Conservation (phyloP, 805 yeast genomes). For the Limtongia smithiae region DNA sequence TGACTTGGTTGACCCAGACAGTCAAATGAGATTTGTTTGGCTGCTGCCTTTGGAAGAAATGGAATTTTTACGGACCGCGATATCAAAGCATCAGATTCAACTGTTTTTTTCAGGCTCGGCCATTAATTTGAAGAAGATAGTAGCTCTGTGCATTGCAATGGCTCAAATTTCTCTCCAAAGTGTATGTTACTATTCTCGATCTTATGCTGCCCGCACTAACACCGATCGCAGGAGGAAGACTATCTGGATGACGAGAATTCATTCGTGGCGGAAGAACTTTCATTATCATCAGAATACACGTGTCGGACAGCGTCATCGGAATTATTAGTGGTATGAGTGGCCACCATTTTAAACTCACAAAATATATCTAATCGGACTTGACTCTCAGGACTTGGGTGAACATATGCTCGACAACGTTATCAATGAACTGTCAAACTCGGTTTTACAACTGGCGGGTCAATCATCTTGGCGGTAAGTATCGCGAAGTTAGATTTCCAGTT, state of each 20-base stretch:
- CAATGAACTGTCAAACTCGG: no score
- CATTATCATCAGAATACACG: conserved; percentile 52
- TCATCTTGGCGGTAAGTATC: no score
- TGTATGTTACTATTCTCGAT: neutral
- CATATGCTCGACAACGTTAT: neutral
- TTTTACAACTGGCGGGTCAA: no score
- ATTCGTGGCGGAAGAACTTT: conserved; percentile 72
- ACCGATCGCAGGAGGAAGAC: conserved; percentile 41
- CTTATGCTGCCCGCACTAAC: neutral
- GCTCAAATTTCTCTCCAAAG: conserved; percentile 42
- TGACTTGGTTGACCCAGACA: conserved; percentile 24
- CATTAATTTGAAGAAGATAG: conserved; percentile 3
- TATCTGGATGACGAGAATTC: conserved; percentile 62
- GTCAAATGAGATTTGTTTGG: conserved; percentile 7
- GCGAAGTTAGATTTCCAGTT: no score
- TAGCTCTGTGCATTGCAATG: conserved; percentile 37
- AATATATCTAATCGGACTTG: neutral
- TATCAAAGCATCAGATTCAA: conserved; percentile 7
- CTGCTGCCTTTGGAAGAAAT: conserved; percentile 19
- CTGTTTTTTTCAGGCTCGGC: conserved; percentile 2
- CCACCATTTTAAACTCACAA: neutral
- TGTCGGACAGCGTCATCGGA: conserved; percentile 63
- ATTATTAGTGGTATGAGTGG: conserved; percentile 32
- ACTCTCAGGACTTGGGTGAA: neutral
- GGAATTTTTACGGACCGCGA: conserved; percentile 13